A percentile compares a stretch with the other conserved stretches of the same genome.
These are phyloP conservation scores for Davidsoniella eucalypti DNA, from an alignment of 2,329 filamentous ascomycete genomes.

Conservation along the genomic window DNA sequence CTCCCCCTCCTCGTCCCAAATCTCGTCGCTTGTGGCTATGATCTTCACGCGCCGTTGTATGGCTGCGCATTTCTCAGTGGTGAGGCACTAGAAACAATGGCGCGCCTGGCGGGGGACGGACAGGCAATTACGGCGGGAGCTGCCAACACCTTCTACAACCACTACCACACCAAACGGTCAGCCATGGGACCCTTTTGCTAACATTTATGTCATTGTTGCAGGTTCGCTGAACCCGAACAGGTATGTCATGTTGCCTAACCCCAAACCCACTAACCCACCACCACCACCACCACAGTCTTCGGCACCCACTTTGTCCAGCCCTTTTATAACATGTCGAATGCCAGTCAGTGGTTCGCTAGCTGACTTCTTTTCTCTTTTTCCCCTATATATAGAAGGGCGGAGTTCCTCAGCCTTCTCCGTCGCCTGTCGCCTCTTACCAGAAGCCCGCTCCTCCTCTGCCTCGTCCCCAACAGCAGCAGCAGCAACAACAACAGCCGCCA, in stretches of 20 bases:
- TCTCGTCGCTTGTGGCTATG: neutral
- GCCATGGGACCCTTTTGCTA: slow-evolving; percentile 10
- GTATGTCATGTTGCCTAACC: slow-evolving; percentile 23
- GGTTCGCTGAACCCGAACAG: slow-evolving; percentile 61
- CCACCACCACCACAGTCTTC: neutral
- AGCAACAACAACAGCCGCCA: neutral
- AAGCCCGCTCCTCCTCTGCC: slow-evolving; percentile 23
- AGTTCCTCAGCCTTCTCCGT: slow-evolving; percentile 11
- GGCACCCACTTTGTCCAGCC: neutral
- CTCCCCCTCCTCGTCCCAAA: neutral
- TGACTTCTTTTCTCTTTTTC: neutral
- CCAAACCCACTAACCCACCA: too few species aligned
- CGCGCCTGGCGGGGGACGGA: neutral
- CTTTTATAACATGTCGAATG: neutral
- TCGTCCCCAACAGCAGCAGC: slow-evolving; percentile 17
- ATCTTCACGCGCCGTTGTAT: neutral
- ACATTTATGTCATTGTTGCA: slow-evolving; percentile 19
- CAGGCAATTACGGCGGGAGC: neutral
- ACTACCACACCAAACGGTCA: slow-evolving; percentile 10
- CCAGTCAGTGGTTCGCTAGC: neutral
- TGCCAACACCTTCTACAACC: neutral
- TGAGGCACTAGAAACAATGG: neutral
- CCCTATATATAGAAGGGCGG: slow-evolving; percentile 14
- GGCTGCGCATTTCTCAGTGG: too few species aligned
- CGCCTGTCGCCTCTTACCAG: slow-evolving; percentile 11